Base-by-base conservation (phyloP, 495 filamentous ascomycete genomes). In the Pyronema omphalodes region DNA sequence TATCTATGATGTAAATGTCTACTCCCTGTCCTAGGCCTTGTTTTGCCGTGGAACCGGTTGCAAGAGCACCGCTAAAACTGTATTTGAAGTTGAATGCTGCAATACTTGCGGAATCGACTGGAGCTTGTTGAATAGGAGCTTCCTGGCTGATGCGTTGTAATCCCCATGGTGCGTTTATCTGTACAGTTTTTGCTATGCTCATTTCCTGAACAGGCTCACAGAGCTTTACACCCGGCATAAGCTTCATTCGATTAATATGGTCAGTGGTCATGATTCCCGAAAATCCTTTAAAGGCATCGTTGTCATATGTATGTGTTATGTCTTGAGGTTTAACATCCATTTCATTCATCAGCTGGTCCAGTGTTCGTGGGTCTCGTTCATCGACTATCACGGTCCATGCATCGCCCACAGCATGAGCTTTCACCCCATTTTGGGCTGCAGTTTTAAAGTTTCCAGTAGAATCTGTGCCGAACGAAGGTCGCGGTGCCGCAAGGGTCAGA, bases 1-100 rank as follows among this genome's bases (percentile, higher is more conserved):
- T 74, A 53, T 76, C 73, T 18, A 75, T 55, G 19, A 76, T 52
- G 57, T 76, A 76, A 53, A 76, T 70, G 54, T 75, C 73, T 7
- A 73, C 73, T 9, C 70, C 71, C 0, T 55, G 44, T 5, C 73
- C 73, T 9, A 73, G 66, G 2, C 33, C 35, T 40, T 59, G 62
- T 9, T 1, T 14, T 12, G 1, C 12, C 2, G 39, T 43, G 6
- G 12, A 1, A 8, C 9, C 9, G 2, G 23, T 29, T 2, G 12
- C 2, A 1, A 43, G 6, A 3, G 7, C 3, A 0, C 61, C 61
- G 1, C 67, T 59, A 53, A 70, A 76, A 6, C 60, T 44, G 54
- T 76, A 76, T 6, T 62, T 66, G 61, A 70, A 70, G 53, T 67
- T 56, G 18, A 70, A 55, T 14, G 34, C 48, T 7, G 55, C 12